Conservation (phyloP, 768 basidiomycete genomes). For the Collybia sp. region DNA sequence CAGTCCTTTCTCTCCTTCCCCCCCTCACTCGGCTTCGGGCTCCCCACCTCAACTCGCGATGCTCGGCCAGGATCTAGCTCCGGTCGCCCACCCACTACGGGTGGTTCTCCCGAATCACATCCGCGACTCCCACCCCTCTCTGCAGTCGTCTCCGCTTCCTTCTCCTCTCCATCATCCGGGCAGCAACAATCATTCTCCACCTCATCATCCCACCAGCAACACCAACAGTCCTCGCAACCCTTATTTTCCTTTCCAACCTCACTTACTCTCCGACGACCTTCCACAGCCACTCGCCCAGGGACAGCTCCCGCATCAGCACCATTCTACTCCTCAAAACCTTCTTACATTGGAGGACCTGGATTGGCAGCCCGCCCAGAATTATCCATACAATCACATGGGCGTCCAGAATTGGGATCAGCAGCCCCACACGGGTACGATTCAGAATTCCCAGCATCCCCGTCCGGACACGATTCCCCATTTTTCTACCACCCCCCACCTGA, state of each 20-base stretch:
- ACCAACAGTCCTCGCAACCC: slow-evolving; percentile 35
- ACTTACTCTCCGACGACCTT: slow-evolving; percentile 49
- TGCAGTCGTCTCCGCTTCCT: slow-evolving; percentile 71
- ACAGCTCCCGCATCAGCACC: slow-evolving; percentile 69
- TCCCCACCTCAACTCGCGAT: slow-evolving; percentile 19
- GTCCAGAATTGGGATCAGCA: slow-evolving; percentile 21
- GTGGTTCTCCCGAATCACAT: slow-evolving; percentile 30
- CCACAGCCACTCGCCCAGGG: slow-evolving; percentile 57
- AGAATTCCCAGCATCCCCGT: slow-evolving; percentile 22
- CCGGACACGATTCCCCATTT: slow-evolving; percentile 61
- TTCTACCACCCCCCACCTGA: slow-evolving; percentile 65
- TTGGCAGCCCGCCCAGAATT: slow-evolving; percentile 40
- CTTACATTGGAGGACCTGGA: slow-evolving; percentile 48
- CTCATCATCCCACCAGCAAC: too few species aligned
- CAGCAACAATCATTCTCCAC: too few species aligned
- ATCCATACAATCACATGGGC: slow-evolving; percentile 35
- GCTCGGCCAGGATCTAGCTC: slow-evolving; percentile 21
- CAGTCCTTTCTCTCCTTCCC: slow-evolving; percentile 71
- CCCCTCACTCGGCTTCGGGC: slow-evolving; percentile 25
- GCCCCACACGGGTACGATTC: slow-evolving; percentile 20
- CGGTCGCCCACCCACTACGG: slow-evolving; percentile 52
- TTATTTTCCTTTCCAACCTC: slow-evolving; percentile 56
- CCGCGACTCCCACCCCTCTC: slow-evolving; percentile 65
- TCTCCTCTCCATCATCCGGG: slow-evolving; percentile 34
- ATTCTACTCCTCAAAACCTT: slow-evolving; percentile 46